Conservation (phyloP, 2,329 filamentous ascomycete species). For the Stagonosporopsis chrysanthemi region DNA sequence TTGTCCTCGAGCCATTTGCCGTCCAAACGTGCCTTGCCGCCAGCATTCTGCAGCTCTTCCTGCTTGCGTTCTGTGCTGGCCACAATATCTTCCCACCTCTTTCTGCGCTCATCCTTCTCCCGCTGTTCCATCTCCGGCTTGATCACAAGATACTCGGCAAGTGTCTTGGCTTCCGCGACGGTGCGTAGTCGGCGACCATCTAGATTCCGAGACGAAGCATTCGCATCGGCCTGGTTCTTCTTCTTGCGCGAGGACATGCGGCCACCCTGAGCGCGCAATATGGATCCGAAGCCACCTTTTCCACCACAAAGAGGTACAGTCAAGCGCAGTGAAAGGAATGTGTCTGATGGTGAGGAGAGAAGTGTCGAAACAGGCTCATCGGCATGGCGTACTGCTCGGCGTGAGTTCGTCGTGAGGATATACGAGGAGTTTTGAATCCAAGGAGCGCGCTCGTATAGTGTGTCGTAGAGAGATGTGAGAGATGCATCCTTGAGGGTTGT, state of each 20-base stretch:
- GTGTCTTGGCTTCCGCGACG: constrained; percentile 91
- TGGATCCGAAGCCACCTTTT: constrained; percentile 97
- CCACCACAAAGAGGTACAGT: constrained; percentile 83
- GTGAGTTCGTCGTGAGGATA: constrained; percentile 82
- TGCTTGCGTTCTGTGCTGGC: constrained; percentile 83
- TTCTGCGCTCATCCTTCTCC: constrained; percentile 84
- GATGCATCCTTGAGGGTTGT: constrained; percentile 75
- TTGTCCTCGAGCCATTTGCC: constrained; percentile 96
- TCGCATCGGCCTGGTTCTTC: constrained; percentile 80
- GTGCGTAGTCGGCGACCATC: constrained; percentile 90
- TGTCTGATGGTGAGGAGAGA: constrained; percentile 64
- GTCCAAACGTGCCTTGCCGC: constrained; percentile 71
- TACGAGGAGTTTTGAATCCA: constrained; percentile 64
- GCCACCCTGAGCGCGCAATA: constrained; percentile 93
- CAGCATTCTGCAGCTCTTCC: constrained; percentile 80
- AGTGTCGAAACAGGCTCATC: constrained; percentile 66
- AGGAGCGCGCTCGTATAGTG: constrained; percentile 64
- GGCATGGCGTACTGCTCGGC: constrained; percentile 70
- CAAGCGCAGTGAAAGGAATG: constrained; percentile 83
- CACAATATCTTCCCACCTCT: constrained; percentile 88
- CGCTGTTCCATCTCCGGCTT: constrained; percentile 97
- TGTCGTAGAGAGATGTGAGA: constrained; percentile 74
- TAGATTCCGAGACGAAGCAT: constrained; percentile 90
- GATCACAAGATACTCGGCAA: constrained; percentile 92
- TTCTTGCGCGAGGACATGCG: constrained; percentile 98